Percentiles rank a stretch among this genome's conserved stretches.
phyloP scores from a whole-genome alignment of 257 asterid species.

The Asclepias syriaca region DNA sequence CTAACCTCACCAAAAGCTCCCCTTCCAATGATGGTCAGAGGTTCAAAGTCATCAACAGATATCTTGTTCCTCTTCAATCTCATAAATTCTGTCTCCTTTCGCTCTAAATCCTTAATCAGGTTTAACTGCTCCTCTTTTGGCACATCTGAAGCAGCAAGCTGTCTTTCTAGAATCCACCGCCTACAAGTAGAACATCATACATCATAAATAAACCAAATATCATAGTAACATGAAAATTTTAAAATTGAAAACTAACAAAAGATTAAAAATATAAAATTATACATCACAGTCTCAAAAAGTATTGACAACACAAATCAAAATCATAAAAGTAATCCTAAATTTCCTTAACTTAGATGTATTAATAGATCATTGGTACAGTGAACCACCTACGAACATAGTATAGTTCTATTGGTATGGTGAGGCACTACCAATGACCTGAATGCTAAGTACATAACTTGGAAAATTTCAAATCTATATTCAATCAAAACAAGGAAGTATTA shows the following conservation, averaged over 20 bases:
- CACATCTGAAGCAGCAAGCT: conserved; percentile 96
- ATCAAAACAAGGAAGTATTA: too few relatives aligned
- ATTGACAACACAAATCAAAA: not conserved
- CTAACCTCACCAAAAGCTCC: conserved; percentile 99
- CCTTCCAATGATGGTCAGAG: conserved; percentile 88
- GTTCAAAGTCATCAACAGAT: conserved; percentile 96
- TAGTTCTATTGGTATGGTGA: too few relatives aligned
- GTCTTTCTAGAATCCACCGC: conserved; percentile 89
- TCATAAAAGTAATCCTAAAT: not conserved
- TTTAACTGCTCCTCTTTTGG: conserved; percentile 85
- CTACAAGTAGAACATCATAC: conserved; percentile 34
- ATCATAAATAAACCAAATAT: not conserved
- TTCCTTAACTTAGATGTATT: not conserved
- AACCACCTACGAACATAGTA: too few relatives aligned
- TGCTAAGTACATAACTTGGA: too few relatives aligned
- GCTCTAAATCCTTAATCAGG: conserved; percentile 82
- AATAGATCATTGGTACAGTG: not conserved
- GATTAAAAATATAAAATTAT: not conserved
- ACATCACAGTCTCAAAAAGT: not conserved
- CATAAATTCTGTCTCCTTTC: conserved; percentile 94
- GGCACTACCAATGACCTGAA: too few relatives aligned
- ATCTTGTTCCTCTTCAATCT: conserved; percentile 90
- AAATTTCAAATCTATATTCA: too few relatives aligned
- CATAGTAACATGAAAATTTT: not conserved
- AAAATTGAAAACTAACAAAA: not conserved